These are phyloP conservation scores for Pyrus communis DNA, from an alignment of 306 rosid species.

Conservation along the genomic window DNA sequence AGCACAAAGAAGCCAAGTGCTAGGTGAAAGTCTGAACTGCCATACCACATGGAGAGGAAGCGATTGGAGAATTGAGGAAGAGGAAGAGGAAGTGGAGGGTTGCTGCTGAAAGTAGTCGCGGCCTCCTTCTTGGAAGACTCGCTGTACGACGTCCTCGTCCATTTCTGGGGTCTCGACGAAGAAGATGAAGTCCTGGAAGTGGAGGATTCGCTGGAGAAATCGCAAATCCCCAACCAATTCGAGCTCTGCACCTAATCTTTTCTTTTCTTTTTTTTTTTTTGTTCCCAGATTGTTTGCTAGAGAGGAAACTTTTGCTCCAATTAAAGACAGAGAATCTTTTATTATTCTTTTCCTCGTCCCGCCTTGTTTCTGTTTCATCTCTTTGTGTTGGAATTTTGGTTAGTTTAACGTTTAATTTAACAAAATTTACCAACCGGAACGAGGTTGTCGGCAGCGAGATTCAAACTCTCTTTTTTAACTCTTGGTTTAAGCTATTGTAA, in stretches of 20 bases:
- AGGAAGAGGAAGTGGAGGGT: slow-evolving; percentile 80
- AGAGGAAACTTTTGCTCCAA: background rate
- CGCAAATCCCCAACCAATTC: background rate
- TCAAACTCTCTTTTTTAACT: no score
- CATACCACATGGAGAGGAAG: slow-evolving; percentile 96
- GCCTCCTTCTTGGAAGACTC: slow-evolving; percentile 98
- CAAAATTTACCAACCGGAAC: fast-evolving
- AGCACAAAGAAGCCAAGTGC: background rate
- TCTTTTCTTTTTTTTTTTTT: background rate
- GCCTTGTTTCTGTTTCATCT: background rate
- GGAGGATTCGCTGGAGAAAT: background rate
- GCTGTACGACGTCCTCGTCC: slow-evolving; percentile 92
- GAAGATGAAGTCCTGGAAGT: background rate
- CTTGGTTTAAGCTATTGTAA: no score
- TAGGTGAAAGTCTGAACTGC: background rate
- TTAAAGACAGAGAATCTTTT: background rate
- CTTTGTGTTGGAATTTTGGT: background rate
- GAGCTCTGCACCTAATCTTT: background rate
- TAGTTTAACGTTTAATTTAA: no score
- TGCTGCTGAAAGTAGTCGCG: slow-evolving; percentile 90
- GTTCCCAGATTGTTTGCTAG: background rate
- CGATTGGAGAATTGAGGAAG: slow-evolving; percentile 90
- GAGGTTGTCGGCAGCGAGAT: fast-evolving
- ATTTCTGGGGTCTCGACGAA: slow-evolving; percentile 15
- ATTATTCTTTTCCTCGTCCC: background rate